Evolutionary conservation across 2,329 filamentous ascomycete genomes (phyloP).

Genomic region (Didymella exigua): DNA sequence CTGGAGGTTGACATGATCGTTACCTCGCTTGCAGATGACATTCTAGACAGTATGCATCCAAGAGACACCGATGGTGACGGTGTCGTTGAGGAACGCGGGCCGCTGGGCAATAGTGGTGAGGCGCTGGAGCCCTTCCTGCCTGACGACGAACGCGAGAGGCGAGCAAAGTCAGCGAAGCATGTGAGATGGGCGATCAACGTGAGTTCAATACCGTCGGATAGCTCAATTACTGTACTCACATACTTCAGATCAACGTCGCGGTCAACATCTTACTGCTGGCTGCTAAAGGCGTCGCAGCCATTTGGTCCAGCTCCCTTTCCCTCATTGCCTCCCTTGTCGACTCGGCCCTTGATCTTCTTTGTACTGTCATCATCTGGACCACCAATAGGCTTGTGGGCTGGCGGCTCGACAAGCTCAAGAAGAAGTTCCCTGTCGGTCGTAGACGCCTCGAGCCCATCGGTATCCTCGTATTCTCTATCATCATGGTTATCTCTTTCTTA

Average conservation of each 20-base stretch:
- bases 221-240: conserved; percentile 4
- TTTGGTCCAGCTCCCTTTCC: conserved; percentile 64
- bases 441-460: conserved; percentile 64
- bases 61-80: conserved; percentile 62
- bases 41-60: conserved; percentile 65
- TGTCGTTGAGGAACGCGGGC: conserved; percentile 58
- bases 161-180: conserved; percentile 54
- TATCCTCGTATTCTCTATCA: conserved; percentile 56
- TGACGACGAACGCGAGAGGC: conserved; percentile 58
- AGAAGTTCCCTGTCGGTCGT: conserved; percentile 61
- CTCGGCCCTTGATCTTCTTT: conserved; percentile 65
- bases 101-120: conserved; percentile 56
- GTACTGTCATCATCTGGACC: conserved; percentile 65
- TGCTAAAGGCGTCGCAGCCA: conserved; percentile 62
- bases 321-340: conserved; percentile 67
- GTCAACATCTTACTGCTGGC: conserved; percentile 63
- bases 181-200: conserved; percentile 64
- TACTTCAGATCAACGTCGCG: conserved; percentile 59
- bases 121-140: conserved; percentile 62
- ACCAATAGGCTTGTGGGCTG: conserved; percentile 65
- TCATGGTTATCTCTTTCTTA: conserved; percentile 66
- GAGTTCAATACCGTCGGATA: conserved; percentile 8
- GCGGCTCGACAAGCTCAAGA: conserved; percentile 57
- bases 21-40: conserved; percentile 61
- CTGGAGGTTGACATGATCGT: conserved; percentile 64